Evolutionary conservation across 2,329 filamentous ascomycete species (phyloP), one percentile per base, ranked within the genome.

Genomic region (Colletotrichum orbiculare): DNA sequence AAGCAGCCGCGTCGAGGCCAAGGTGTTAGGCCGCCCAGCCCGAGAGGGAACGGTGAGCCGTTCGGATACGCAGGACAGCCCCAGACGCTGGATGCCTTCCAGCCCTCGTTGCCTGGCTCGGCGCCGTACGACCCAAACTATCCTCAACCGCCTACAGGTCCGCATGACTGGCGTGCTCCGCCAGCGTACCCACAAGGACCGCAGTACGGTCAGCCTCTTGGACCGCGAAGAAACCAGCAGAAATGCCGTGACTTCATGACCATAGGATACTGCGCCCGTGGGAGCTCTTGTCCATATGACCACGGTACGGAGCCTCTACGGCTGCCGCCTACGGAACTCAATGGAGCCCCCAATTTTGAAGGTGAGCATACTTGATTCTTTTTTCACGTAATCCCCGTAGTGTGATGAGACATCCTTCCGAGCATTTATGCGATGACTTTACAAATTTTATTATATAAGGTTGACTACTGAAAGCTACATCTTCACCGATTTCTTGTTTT

Each of bases 201-300:
- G 6, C 38, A 46, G 13, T 52, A 61, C 12, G 57, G 57, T 13
- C 38, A 48, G 7, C 11, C 63, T 2, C 63, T 49, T n/a, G 57
- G 54, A 5, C 41, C 34, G 45, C 73, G 72, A 43, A 78, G 77
- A 61, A 79, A 75, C 53, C 80, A 77, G 67, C 76, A 82, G 61
- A 82, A 87, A 63, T 94, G 91, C 72, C 82, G 85, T 62, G 89
- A 93, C 74, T 93, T 91, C 70, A 90, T 93, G 63, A 86, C 79
- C 1, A 91, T 91, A 69, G 92, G 92, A 0, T 92, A 86, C 71
- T 94, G 92, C 72, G 83, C 87, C 6, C 80, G 88, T 43, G 90
- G 91, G 3, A 87, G 82, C 70, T 85, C 83, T 25, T 94, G 92
- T 76, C 84, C 82, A 43, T 93, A 86, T 70, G 88, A 93, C 69